Evolutionary conservation across 1,284 basidiomycete species (phyloP), one percentile per base, ranked within the genome.

Genomic region (Abortiporus biennis): DNA sequence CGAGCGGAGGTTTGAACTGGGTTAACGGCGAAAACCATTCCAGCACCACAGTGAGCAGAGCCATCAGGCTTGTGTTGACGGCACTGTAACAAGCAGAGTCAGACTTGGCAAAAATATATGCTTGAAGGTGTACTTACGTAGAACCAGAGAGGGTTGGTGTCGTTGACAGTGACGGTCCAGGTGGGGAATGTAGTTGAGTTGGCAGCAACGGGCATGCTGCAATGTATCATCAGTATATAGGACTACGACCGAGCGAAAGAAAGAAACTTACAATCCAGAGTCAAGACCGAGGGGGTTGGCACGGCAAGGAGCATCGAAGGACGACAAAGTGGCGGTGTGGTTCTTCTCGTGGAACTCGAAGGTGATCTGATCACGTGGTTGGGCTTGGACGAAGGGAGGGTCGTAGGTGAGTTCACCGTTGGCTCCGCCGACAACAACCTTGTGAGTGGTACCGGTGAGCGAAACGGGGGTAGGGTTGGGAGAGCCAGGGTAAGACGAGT

Each of bases 241-340:
- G 31, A 22, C 19, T 23, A 45, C 6, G 15, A 37, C 38, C 22
- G 35, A 5, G 27, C 23, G n/a, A 56, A 70, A n/a, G n/a, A n/a
- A n/a, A n/a, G n/a, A n/a, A n/a, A n/a, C n/a, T 57, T 53, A 75
- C 73, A 80, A 80, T 43, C 71, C 76, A 51, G 78, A 79, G 60
- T 80, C 74, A 51, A 81, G 73, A 40, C 45, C 43, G 39, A 57
- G 63, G 27, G 65, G 67, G 31, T 65, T 65, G 13, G 55, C 55
- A 41, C 72, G 57, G 62, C 80, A 84, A 30, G 80, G 80, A 39
- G 68, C 68, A 38, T 65, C 71, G 55, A 83, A 83, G 11, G 73
- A 68, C 9, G 78, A 78, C 56, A 81, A 78, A n/a, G 79, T 80
- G 31, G 75, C 74, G n/a, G 77, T 77, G 62, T 82, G 78, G 59